These are phyloP conservation scores for Tolypocladium nubicola DNA, from an alignment of 2,329 filamentous ascomycete genomes.

Conservation along the genomic window DNA sequence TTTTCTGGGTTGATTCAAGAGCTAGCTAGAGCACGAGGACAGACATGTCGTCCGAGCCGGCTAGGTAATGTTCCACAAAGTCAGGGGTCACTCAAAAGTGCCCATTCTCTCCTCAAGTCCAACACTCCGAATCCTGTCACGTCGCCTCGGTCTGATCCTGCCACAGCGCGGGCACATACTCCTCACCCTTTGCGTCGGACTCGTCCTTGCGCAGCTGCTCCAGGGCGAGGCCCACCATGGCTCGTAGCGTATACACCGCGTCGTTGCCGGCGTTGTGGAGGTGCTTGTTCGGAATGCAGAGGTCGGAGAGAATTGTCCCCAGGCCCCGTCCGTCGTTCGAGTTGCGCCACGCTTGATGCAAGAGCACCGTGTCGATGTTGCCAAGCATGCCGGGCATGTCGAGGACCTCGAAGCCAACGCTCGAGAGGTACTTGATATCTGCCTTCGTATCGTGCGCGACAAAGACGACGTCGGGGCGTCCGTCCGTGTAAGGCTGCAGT, in stretches of 20 bases:
- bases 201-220: slow-evolving; percentile 12
- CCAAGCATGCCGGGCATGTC: slow-evolving; percentile 45
- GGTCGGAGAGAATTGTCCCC: slow-evolving; percentile 46
- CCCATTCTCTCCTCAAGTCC: slow-evolving; percentile 3
- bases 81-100: neutral
- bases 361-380: slow-evolving; percentile 58
- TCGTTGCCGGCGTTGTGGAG: slow-evolving; percentile 89
- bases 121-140: neutral
- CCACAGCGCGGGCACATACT: slow-evolving; percentile 6
- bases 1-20: slow-evolving; percentile 19
- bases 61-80: neutral
- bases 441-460: slow-evolving; percentile 63
- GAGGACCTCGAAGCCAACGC: slow-evolving; percentile 51
- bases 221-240: slow-evolving; percentile 45
- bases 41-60: neutral
- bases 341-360: slow-evolving; percentile 55
- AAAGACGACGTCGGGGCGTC: slow-evolving; percentile 50
- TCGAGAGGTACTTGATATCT: slow-evolving; percentile 59
- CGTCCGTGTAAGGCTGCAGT: slow-evolving; percentile 19
- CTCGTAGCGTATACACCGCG: slow-evolving; percentile 67
- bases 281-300: slow-evolving; percentile 52
- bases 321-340: slow-evolving; percentile 46
- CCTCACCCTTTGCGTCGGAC: slow-evolving; percentile 6
- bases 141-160: neutral
- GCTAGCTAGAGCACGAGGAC: slow-evolving; percentile 6